Evolutionary conservation across 768 basidiomycete genomes (phyloP), one percentile per base, ranked within the genome.

Genomic region (Leucocoprinus birnbaumii): DNA sequence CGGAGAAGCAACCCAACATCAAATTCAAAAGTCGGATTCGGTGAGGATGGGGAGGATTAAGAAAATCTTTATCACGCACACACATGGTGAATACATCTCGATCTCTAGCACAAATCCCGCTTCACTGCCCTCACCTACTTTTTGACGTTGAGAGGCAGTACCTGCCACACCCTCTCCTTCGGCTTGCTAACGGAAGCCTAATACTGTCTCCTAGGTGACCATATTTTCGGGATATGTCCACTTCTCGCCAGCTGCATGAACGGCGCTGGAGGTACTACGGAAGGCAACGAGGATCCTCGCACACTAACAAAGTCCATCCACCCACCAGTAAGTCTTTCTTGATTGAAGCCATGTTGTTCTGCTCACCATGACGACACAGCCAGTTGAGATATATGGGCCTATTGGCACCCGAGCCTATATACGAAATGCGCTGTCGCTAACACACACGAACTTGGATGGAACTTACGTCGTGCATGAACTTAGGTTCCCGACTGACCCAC

Each of bases 41-140:
- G 76, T 94, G n/a, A 88, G 83, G 68, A 87, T 91, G 84, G 86
- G 89, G 26, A 85, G 68, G 63, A 86, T 94, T 46, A 78, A 80
- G 56, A 92, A 91, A 67, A 82, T 95, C 24, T 93, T 94, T 66
- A 84, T 94, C 57, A 94, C 93, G 1, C 93, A 95, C 70, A 88
- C 88, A 0, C 93, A 94, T 71, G 91, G 92, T 90, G 53, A 31
- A 73, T 62, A n/a, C n/a, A 22, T 11, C 38, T 7, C 14, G n/a
- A 31, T 35, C 8, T 43, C 19, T 18, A 19, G 27, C 35, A 38
- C 18, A 10, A 21, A 19, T 35, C 16, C 7, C 24, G 22, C 50
- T 51, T 40, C 50, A 40, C 18, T 40, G 24, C 46, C 16, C n/a
- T n/a, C n/a, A n/a, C n/a, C n/a, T n/a, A n/a, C n/a, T n/a, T n/a